These are phyloP conservation scores for Amanita exitialis DNA, from an alignment of 768 basidiomycete species.

Conservation along the genomic window DNA sequence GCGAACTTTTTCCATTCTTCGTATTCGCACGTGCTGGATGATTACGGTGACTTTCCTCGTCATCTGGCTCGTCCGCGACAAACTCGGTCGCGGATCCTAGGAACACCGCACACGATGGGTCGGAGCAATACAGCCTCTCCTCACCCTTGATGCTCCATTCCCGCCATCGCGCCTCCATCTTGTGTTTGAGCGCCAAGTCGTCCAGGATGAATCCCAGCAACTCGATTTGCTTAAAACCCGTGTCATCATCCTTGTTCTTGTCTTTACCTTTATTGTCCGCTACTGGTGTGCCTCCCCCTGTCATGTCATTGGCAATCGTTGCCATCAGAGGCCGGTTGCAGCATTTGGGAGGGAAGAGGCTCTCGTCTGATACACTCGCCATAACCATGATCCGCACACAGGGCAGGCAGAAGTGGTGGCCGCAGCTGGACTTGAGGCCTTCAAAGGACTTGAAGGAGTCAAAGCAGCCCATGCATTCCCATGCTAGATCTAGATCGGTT, in stretches of 20 bases:
- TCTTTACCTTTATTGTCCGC: too few species aligned
- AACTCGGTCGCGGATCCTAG: background rate
- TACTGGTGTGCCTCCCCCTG: background rate
- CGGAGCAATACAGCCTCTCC: background rate
- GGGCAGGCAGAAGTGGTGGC: conserved; percentile 33
- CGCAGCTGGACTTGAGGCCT: conserved; percentile 29
- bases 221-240: background rate
- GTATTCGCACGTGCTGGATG: too few species aligned
- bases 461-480: conserved; percentile 30
- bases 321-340: conserved; percentile 18
- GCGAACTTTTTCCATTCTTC: background rate
- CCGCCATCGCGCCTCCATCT: background rate
- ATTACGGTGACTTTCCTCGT: background rate
- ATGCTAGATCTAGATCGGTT: conserved; percentile 8
- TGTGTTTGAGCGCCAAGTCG: background rate
- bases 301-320: background rate
- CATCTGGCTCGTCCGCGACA: background rate
- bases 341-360: conserved; percentile 42
- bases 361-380: conserved; percentile 35
- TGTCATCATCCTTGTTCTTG: too few species aligned
- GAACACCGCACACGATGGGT: background rate
- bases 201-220: background rate
- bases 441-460: conserved; percentile 18
- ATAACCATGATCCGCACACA: conserved; percentile 34
- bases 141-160: background rate